Conservation (phyloP, 495 filamentous ascomycete genomes). For the Clavariopsis aquatica region DNA sequence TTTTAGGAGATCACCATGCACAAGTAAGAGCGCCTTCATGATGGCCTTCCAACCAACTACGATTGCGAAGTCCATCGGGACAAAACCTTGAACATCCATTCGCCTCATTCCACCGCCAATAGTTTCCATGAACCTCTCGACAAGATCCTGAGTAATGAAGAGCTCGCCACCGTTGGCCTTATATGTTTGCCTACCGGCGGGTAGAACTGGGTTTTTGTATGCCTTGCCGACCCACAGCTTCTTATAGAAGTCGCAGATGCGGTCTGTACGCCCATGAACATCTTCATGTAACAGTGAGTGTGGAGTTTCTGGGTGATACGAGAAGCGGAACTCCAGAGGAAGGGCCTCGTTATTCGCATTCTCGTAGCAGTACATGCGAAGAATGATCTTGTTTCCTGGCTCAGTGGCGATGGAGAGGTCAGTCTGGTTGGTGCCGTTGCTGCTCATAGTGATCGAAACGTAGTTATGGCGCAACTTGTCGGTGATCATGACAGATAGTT, state of each 20-base stretch:
- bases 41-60: conserved; percentile 45
- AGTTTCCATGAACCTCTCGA: conserved; percentile 24
- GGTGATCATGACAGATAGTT: conserved; percentile 17
- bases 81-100: background rate
- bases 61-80: conserved; percentile 40
- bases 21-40: conserved; percentile 38
- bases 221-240: conserved; percentile 20
- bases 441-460: conserved; percentile 21
- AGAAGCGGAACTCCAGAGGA: conserved; percentile 19
- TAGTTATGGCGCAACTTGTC: conserved; percentile 9
- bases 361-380: conserved; percentile 23
- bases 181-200: conserved; percentile 7
- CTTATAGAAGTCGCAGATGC: conserved; percentile 24
- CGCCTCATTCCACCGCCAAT: conserved; percentile 21
- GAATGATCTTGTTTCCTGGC: conserved; percentile 20
- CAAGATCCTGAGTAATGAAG: conserved; percentile 7
- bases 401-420: conserved; percentile 20
- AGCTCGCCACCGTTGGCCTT: conserved; percentile 11
- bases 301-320: conserved; percentile 16
- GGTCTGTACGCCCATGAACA: conserved; percentile 14
- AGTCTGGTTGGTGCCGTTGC: conserved; percentile 10
- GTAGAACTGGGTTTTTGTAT: conserved; percentile 2
- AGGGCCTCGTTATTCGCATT: conserved; percentile 11
- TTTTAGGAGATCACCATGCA: conserved; percentile 44
- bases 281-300: conserved; percentile 17